A percentile compares a stretch with the other conserved stretches of the same genome.
phyloP scores from a whole-genome alignment of 805 yeast genomes.

The Saccharomycopsis fibuligera region DNA sequence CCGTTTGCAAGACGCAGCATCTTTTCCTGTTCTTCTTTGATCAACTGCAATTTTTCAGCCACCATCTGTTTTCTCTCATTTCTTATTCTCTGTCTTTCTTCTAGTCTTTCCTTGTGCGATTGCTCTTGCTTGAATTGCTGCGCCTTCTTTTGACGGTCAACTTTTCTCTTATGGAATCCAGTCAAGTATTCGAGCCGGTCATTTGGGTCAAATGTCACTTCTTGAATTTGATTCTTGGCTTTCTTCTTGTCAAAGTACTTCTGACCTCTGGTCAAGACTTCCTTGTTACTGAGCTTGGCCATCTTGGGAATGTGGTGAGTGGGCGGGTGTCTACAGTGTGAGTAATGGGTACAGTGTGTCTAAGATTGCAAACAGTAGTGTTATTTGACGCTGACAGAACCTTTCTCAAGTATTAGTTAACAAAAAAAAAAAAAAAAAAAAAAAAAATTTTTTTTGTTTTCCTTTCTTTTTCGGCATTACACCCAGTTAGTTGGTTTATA shows the following conservation, averaged over 20 bases:
- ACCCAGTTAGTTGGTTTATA: too few relatives aligned
- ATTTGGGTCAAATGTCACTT: slow-evolving; percentile 76
- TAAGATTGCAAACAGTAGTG: too few relatives aligned
- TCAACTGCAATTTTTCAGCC: slow-evolving; percentile 54
- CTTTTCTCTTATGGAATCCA: slow-evolving; percentile 91
- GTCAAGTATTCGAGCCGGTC: slow-evolving; percentile 80
- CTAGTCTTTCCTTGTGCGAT: slow-evolving; percentile 63
- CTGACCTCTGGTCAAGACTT: slow-evolving; percentile 82
- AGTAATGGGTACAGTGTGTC: too few relatives aligned
- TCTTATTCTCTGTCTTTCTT: slow-evolving; percentile 61
- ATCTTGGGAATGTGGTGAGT: too few relatives aligned
- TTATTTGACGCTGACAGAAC: too few relatives aligned
- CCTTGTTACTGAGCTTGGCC: slow-evolving; percentile 50
- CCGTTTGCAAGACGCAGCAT: slow-evolving; percentile 23
- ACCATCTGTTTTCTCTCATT: slow-evolving; percentile 66
- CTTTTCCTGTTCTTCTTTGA: slow-evolving; percentile 39
- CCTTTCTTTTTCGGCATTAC: too few relatives aligned
- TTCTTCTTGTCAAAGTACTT: slow-evolving; percentile 63
- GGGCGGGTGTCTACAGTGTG: too few relatives aligned
- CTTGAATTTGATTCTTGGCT: slow-evolving; percentile 56
- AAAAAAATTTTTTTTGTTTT: too few relatives aligned
- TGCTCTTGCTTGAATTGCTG: slow-evolving; percentile 69
- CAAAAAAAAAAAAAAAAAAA: too few relatives aligned
- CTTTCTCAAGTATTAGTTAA: too few relatives aligned
- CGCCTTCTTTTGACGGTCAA: slow-evolving; percentile 84